Evolutionary conservation across 345 rosid genomes (phyloP).

Genomic region (Eucalyptus microcorys): DNA sequence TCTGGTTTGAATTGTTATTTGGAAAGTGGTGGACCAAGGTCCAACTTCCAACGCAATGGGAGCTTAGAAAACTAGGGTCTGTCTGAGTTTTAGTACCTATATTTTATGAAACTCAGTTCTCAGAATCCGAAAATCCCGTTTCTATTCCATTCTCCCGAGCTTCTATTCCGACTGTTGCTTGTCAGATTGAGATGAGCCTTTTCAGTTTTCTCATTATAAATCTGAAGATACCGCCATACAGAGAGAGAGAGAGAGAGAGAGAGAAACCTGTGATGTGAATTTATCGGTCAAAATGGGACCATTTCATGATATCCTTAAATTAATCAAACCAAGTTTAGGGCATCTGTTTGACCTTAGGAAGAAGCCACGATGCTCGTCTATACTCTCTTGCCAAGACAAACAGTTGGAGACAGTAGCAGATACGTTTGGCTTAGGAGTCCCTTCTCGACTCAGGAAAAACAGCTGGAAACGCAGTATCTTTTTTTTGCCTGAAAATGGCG

Average conservation of each 20-base stretch:
- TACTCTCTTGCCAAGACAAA: not conserved
- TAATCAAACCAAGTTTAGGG: not conserved
- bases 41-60: not conserved
- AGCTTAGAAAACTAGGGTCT: not conserved
- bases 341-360: not conserved
- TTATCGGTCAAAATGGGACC: not conserved
- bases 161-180: constrained; percentile 83
- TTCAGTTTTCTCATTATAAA: not conserved
- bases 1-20: not conserved
- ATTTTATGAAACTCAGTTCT: constrained; percentile 11
- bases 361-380: not conserved
- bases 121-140: constrained; percentile 45
- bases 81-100: not conserved
- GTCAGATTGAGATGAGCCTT: not conserved
- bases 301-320: not conserved
- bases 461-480: not conserved
- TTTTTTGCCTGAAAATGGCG: not conserved
- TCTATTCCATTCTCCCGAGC: constrained; percentile 94
- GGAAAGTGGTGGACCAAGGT: not conserved
- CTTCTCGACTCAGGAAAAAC: not conserved
- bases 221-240: not conserved
- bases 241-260: not conserved
- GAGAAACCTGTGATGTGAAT: not conserved
- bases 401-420: not conserved
- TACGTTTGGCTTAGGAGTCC: not conserved